Conservation (phyloP, 2,329 filamentous ascomycete species). For the Cladosporium sp. region DNA sequence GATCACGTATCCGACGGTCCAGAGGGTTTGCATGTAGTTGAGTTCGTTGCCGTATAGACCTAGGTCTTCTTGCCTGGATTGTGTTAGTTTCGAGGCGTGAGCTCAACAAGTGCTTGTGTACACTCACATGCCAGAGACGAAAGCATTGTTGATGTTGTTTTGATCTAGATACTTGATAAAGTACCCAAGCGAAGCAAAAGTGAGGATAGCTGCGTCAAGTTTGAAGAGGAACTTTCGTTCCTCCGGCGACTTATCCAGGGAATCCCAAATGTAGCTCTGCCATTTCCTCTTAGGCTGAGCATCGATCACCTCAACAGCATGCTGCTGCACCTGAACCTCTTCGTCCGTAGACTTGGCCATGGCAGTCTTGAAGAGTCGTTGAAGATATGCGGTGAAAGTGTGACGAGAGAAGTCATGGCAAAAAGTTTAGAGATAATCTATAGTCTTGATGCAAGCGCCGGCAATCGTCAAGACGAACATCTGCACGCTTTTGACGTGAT, state of each 20-base stretch:
- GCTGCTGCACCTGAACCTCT: constrained; percentile 1
- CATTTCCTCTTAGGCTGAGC: constrained; percentile 32
- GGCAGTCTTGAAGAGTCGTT: too few species aligned
- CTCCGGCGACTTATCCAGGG: constrained; percentile 47
- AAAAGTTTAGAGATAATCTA: too few species aligned
- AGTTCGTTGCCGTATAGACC: constrained; percentile 50
- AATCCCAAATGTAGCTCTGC: constrained; percentile 51
- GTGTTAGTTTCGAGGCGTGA: too few species aligned
- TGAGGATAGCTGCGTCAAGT: constrained; percentile 45
- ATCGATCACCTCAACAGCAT: constrained; percentile 11
- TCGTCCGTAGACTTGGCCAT: constrained; percentile 3
- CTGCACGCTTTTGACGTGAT: too few species aligned
- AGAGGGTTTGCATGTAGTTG: constrained; percentile 31
- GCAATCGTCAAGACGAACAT: too few species aligned
- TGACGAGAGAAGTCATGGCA: too few species aligned
- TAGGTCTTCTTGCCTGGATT: constrained; percentile 51
- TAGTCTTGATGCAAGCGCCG: too few species aligned
- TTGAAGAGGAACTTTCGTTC: constrained; percentile 48
- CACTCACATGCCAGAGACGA: constrained; percentile 37
- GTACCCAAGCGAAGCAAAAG: constrained; percentile 47
- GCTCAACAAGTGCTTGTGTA: constrained; percentile 45
- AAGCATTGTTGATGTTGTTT: constrained; percentile 39
- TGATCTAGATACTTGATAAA: constrained; percentile 46
- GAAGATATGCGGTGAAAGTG: too few species aligned
- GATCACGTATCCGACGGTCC: constrained; percentile 41